phyloP scores from a whole-genome alignment of 106 monocot genomes.

The Dendrobium officinale region DNA sequence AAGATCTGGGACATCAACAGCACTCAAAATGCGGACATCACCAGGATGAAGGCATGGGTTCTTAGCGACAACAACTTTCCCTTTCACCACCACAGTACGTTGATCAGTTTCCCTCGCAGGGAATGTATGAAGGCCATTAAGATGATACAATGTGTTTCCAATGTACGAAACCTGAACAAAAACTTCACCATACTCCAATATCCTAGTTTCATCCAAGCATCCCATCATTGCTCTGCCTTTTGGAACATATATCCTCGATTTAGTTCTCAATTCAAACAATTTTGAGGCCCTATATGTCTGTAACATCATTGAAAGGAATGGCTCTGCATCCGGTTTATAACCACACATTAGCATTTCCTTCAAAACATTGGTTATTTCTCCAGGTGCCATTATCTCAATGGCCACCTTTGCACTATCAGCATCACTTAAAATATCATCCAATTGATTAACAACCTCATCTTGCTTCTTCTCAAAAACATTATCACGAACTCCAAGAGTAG shows the following conservation, averaged over 20 bases:
- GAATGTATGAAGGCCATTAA: slow-evolving; percentile 18
- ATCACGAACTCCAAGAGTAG: slow-evolving; percentile 73
- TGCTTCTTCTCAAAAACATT: slow-evolving; percentile 62
- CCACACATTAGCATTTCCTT: slow-evolving; percentile 67
- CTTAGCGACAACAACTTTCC: slow-evolving; percentile 71
- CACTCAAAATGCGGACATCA: slow-evolving; percentile 55
- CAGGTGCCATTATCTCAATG: slow-evolving; percentile 46
- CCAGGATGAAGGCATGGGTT: slow-evolving; percentile 96
- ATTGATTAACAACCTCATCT: slow-evolving; percentile 36
- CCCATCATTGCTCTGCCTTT: slow-evolving; percentile 90
- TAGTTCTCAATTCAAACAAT: slow-evolving; percentile 67
- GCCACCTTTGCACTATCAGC: slow-evolving; percentile 48
- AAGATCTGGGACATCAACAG: slow-evolving; percentile 71
- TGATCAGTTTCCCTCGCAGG: slow-evolving; percentile 12
- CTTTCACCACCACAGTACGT: slow-evolving; percentile 31
- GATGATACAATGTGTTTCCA: slow-evolving; percentile 8
- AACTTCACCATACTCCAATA: slow-evolving; percentile 70
- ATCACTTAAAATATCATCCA: slow-evolving; percentile 54
- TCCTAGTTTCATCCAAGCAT: slow-evolving; percentile 83
- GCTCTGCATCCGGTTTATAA: slow-evolving; percentile 68
- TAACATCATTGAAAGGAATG: slow-evolving; percentile 74
- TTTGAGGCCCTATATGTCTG: slow-evolving; percentile 60
- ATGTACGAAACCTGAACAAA: slow-evolving; percentile 60
- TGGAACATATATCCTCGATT: slow-evolving; percentile 70
- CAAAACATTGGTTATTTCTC: slow-evolving; percentile 59